Conservation (phyloP, 176 grass and related monocot species). For the Luzula sylvatica region DNA sequence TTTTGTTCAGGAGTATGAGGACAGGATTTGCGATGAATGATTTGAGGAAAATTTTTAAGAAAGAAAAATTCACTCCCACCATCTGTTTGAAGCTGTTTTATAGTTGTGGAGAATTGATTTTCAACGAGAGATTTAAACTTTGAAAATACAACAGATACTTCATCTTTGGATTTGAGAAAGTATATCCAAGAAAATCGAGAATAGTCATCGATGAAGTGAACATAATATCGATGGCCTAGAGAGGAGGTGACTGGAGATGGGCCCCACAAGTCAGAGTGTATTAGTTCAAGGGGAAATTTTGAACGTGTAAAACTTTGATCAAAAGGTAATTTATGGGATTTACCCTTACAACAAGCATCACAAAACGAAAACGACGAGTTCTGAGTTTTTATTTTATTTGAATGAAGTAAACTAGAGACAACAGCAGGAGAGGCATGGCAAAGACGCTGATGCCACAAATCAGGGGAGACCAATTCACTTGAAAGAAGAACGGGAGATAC, state of each 20-base stretch:
- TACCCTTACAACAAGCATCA: no score
- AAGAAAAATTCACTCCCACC: background rate
- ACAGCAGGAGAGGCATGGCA: background rate
- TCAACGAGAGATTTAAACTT: background rate
- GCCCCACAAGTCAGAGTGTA: background rate
- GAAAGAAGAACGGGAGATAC: background rate
- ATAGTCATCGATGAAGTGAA: conserved; percentile 3
- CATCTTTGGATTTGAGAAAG: background rate
- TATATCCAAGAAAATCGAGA: background rate
- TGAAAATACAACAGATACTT: background rate
- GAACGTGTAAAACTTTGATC: background rate
- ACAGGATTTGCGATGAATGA: background rate
- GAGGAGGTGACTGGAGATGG: background rate
- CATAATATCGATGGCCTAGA: background rate
- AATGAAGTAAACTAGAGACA: background rate
- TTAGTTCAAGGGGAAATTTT: background rate
- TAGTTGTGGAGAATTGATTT: background rate
- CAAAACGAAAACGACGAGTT: background rate
- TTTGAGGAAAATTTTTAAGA: background rate
- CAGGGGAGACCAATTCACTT: background rate
- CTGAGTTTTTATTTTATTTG: background rate
- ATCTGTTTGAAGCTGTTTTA: background rate
- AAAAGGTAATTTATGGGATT: no score
- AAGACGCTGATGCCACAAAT: background rate
- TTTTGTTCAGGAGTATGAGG: conserved; percentile 2